Conservation (phyloP, 148 eudicot genomes). For the Silene latifolia region DNA sequence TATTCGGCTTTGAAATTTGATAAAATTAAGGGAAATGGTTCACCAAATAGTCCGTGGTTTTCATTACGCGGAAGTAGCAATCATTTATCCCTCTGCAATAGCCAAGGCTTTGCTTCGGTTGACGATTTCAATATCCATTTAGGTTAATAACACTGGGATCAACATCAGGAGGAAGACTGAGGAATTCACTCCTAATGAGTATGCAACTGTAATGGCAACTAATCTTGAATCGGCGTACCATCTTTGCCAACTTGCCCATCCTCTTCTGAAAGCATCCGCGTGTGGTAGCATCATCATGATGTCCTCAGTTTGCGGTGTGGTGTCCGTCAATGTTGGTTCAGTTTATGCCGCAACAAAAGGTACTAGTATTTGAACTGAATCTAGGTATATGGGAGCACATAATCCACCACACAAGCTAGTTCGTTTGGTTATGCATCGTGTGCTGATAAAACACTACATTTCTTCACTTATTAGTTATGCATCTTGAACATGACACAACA, state of each 20-base stretch:
- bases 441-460: too few species aligned
- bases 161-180: slow-evolving; percentile 19
- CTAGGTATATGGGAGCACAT: background rate
- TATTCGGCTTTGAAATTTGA: background rate
- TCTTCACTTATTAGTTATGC: too few species aligned
- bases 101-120: too few species aligned
- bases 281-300: slow-evolving; percentile 43
- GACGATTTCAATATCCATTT: background rate
- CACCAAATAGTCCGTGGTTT: too few species aligned
- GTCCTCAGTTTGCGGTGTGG: slow-evolving; percentile 41
- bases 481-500: too few species aligned
- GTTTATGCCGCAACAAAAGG: slow-evolving; percentile 45
- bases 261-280: slow-evolving; percentile 52
- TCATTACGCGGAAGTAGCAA: too few species aligned
- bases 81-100: too few species aligned
- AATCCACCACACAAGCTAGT: background rate
- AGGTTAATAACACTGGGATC: slow-evolving; percentile 50
- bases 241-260: slow-evolving; percentile 51
- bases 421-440: too few species aligned
- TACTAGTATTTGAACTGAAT: background rate
- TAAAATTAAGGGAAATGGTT: too few species aligned
- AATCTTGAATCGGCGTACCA: slow-evolving; percentile 53
- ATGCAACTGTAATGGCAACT: slow-evolving; percentile 34
- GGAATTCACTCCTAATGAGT: slow-evolving; percentile 31
- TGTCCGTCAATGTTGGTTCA: slow-evolving; percentile 31